A percentile compares a stretch with the other conserved stretches of the same genome.
These are phyloP conservation scores for Neopestalotiopsis sp. DNA, from an alignment of 2,329 filamentous ascomycete genomes.

Conservation along the genomic window DNA sequence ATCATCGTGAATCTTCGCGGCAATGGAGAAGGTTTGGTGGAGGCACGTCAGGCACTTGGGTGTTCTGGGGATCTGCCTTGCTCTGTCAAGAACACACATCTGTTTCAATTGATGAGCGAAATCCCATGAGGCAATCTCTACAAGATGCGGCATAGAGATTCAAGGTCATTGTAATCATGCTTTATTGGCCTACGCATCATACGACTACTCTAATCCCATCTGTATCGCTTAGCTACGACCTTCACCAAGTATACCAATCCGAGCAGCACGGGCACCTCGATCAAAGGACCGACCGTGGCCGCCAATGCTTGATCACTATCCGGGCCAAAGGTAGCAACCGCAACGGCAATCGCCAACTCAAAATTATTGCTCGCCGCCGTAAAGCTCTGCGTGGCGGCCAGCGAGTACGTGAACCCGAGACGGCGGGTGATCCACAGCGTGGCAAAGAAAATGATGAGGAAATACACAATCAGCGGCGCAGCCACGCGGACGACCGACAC, in stretches of 20 bases:
- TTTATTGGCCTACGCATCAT: background rate
- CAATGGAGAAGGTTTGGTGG: constrained; percentile 26
- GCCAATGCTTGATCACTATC: constrained; percentile 82
- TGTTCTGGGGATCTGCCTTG: constrained; percentile 31
- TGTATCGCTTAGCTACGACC: constrained; percentile 59
- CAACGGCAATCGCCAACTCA: constrained; percentile 88
- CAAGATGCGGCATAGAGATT: background rate
- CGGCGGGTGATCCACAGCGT: constrained; percentile 67
- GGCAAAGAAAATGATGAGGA: constrained; percentile 73
- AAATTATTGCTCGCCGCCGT: constrained; percentile 94
- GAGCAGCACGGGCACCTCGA: constrained; percentile 85
- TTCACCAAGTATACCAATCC: constrained; percentile 77
- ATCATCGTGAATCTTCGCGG: constrained; percentile 35
- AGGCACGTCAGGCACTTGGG: constrained; percentile 27
- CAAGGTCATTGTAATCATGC: background rate
- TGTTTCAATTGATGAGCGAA: constrained; percentile 39
- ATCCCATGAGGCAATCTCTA: constrained; percentile 7
- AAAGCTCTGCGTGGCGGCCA: constrained; percentile 80
- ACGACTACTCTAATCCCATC: constrained; percentile 48
- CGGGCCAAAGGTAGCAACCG: constrained; percentile 79
- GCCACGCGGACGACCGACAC: constrained; percentile 82
- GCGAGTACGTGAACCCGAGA: constrained; percentile 76
- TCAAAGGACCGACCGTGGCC: constrained; percentile 81
- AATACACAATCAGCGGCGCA: constrained; percentile 83
- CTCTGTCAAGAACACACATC: constrained; percentile 35